Evolutionary conservation across 495 filamentous ascomycete genomes (phyloP), one percentile per base, ranked within the genome.

Genomic region (Daldinia decipiens): DNA sequence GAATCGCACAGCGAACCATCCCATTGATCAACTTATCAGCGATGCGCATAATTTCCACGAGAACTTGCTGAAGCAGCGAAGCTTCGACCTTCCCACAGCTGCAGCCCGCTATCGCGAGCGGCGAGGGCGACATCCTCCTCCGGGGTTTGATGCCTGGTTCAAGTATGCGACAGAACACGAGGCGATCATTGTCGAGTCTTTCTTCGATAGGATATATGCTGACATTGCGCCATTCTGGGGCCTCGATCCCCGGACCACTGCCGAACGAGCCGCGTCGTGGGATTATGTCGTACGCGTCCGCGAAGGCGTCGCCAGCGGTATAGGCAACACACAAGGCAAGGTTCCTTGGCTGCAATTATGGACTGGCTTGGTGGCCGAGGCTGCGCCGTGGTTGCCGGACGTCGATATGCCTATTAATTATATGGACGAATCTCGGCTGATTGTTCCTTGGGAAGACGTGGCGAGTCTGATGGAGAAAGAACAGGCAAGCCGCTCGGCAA

Each of bases 221-320:
- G 89, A 92, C 75, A 74, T 90, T 40, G 79, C 83, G 32, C 90
- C 90, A 1, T 90, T 89, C 72, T 91, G 89, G 87, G 87, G 83
- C 3, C 70, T 89, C 51, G 78, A 85, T 1, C 84, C 89, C 2
- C 70, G 74, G 19, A 74, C 76, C 5, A 83, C 91, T 9, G 82
- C 87, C 15, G 77, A 82, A 27, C 72, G 82, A 26, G 72, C 81
- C 6, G 71, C 74, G 50, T 70, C 81, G 29, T 79, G 82, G 59
- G 83, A 82, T 0, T 77, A 87, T 52, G 73, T 77, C 0, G 79
- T 89, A 15, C 80, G 83, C 39, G 81, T 90, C 36, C 81, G 86
- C 31, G 76, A 86, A 31, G 83, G 88, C 45, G 81, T 85, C 59
- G 81, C 82, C 6, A 83, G 79, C 31, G 68, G 80, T n/a, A 78